Evolutionary conservation across 2,329 filamentous ascomycete genomes (phyloP), one percentile per base, ranked within the genome.

Genomic region (Penicillium verrucosum): DNA sequence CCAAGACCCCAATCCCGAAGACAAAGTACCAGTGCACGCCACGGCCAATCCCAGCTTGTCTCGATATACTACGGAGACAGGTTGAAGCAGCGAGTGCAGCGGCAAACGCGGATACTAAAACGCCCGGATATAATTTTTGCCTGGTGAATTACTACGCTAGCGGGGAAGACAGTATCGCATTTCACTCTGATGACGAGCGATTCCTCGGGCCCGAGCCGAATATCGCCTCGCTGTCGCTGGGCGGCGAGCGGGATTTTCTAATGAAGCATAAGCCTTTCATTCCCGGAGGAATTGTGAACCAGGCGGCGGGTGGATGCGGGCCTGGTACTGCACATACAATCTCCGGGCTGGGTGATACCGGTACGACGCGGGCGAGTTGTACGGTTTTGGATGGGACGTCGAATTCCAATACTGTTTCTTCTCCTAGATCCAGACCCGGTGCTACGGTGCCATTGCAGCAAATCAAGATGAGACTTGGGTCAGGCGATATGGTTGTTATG

Each of bases 111-210:
- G 44, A 21, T 36, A 25, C 4, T 2, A 37, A 87, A 0, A 81
- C 80, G n/a, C 83, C 83, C 65, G 80, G 68, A 1, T 93, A 88
- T 74, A 93, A 93, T 69, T 90, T 92, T 69, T 89, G 86, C 58
- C 80, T 93, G 1, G 88, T 93, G 5, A 93, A 93, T 68, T 93
- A 93, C 75, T 93, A 93, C 68, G 86, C 87, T n/a, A 83, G 82
- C 4, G 89, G 89, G 0, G 77, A 84, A 6, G 89, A 93, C 70
- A 90, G 87, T 63, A 93, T 93, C 47, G 83, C 86, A 11, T 93
- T 88, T 67, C 89, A 93, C 72, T 89, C 86, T 47, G 90, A 93
- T 63, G 89, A 93, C 66, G 90, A 93, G 76, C 79, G 83, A 6
- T 94, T 93, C 63, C 80, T 93, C 0, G 89, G 89, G 0, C 62